A percentile compares a stretch with the other conserved stretches of the same genome.
Evolutionary conservation across 768 basidiomycete genomes (phyloP).

Genomic region (Podaxis sp.): DNA sequence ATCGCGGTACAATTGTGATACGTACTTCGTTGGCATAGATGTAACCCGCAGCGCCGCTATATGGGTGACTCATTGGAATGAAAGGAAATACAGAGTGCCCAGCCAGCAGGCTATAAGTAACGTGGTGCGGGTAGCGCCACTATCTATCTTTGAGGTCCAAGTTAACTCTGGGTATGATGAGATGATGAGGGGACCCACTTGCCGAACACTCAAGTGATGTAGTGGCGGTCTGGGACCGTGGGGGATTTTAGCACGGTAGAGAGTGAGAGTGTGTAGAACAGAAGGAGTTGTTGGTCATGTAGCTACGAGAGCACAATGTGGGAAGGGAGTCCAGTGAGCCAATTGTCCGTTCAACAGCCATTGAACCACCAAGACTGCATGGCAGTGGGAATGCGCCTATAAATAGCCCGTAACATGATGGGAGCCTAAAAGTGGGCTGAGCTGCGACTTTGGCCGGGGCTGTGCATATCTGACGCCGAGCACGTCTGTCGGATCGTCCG

Average conservation of each 20-base stretch:
- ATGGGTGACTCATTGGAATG: constrained; percentile 25
- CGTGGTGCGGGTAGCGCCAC: neutral
- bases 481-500: neutral
- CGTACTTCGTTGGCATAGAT: constrained; percentile 28
- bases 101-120: neutral
- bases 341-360: neutral
- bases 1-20: neutral
- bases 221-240: neutral
- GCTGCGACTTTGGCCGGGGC: neutral
- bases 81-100: neutral
- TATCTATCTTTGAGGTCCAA: neutral
- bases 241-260: neutral
- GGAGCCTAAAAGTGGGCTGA: neutral
- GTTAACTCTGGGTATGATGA: neutral
- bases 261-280: neutral
- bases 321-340: neutral
- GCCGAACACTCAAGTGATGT: neutral
- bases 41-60: constrained; percentile 28
- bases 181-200: neutral
- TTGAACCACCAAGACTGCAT: neutral
- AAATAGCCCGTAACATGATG: neutral
- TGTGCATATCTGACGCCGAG: neutral
- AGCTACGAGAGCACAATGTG: neutral
- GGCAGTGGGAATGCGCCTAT: neutral
- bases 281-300: neutral